A percentile compares a stretch with the other conserved stretches of the same genome.
phyloP scores from a whole-genome alignment of 495 filamentous ascomycete genomes.

The Durotheca rogersii region DNA sequence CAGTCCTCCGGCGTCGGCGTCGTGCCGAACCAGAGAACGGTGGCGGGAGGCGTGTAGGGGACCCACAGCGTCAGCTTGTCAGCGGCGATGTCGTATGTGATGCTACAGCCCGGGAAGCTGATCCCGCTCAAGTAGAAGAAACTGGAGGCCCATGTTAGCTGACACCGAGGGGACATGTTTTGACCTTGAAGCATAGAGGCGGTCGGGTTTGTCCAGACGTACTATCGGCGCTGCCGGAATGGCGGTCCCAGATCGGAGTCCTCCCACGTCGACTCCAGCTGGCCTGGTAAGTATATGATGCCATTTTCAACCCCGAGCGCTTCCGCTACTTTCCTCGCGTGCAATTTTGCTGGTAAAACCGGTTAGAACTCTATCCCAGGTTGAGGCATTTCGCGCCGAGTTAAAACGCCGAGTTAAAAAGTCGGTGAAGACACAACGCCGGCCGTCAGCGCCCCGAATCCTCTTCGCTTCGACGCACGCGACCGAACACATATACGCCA shows the following conservation, averaged over 20 bases:
- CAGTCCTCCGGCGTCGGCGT: slow-evolving; percentile 54
- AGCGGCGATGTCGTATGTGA: slow-evolving; percentile 62
- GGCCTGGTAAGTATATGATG: slow-evolving; percentile 61
- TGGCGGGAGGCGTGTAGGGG: slow-evolving; percentile 54
- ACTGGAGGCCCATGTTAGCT: slow-evolving; percentile 34
- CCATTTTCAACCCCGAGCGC: slow-evolving; percentile 63
- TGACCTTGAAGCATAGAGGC: too few relatives aligned
- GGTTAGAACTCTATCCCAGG: slow-evolving; percentile 6
- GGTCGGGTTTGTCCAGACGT: too few relatives aligned
- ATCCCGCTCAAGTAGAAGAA: slow-evolving; percentile 69
- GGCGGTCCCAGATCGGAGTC: slow-evolving; percentile 60
- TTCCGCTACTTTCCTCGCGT: slow-evolving; percentile 70
- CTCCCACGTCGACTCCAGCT: slow-evolving; percentile 50
- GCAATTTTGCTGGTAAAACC: slow-evolving; percentile 65
- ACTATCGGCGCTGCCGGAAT: slow-evolving; percentile 67
- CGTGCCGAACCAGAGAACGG: slow-evolving; percentile 62
- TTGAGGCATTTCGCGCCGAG: not conserved
- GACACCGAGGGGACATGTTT: too few relatives aligned
- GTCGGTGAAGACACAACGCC: too few relatives aligned
- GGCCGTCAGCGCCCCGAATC: too few relatives aligned
- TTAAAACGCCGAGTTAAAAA: too few relatives aligned
- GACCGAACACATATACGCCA: too few relatives aligned
- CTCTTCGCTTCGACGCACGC: too few relatives aligned
- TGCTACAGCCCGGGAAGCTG: slow-evolving; percentile 59
- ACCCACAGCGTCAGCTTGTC: slow-evolving; percentile 63